A percentile compares a stretch with the other conserved stretches of the same genome.
These are phyloP conservation scores for Lyophyllum shimeji DNA, from an alignment of 768 basidiomycete species.

Conservation along the genomic window DNA sequence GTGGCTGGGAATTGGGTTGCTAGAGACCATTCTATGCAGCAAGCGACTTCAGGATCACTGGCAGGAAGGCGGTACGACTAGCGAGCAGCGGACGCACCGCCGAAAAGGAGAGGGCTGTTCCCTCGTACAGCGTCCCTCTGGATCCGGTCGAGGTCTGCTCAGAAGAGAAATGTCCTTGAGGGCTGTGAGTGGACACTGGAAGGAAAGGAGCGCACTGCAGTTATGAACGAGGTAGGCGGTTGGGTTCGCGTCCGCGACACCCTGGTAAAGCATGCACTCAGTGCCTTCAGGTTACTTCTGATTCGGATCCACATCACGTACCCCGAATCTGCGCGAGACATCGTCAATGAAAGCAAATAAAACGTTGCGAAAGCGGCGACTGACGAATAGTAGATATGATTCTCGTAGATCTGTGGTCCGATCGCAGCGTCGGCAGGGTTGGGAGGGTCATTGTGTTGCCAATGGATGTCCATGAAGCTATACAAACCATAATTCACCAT, in stretches of 20 bases:
- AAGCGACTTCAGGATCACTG: too few relatives aligned
- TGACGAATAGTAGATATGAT: conserved; percentile 76
- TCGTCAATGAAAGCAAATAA: conserved; percentile 1
- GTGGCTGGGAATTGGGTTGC: conserved; percentile 64
- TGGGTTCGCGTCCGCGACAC: conserved; percentile 65
- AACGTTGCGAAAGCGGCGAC: conserved; percentile 20
- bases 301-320: conserved; percentile 25
- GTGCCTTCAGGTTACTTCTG: neutral
- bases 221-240: conserved; percentile 64
- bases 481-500: neutral
- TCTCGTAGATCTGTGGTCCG: conserved; percentile 76
- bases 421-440: conserved; percentile 70
- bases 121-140: conserved; percentile 29
- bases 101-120: conserved; percentile 41
- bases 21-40: conserved; percentile 43
- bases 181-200: too few relatives aligned
- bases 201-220: conserved; percentile 58
- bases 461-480: conserved; percentile 82
- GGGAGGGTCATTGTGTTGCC: conserved; percentile 67
- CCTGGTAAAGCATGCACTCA: conserved; percentile 35
- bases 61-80: neutral
- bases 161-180: neutral
- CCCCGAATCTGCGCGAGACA: conserved; percentile 49
- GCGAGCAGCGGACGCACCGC: conserved; percentile 29
- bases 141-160: conserved; percentile 59